Evolutionary conservation across 257 asterid species (phyloP).

Genomic region (Fraxinus anomala): DNA sequence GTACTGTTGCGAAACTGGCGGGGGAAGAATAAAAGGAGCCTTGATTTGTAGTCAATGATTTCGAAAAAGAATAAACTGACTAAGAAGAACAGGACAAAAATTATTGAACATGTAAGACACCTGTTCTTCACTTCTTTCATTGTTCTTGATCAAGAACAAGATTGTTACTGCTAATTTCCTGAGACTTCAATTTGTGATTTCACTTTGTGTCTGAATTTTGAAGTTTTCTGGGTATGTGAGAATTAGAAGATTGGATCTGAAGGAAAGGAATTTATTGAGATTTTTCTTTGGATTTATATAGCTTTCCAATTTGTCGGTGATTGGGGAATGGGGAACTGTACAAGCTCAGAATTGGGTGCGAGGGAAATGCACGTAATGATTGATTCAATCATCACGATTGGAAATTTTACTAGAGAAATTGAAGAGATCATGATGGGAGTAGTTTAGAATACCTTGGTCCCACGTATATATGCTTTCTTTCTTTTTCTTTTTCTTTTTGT

Average conservation of each 20-base stretch:
- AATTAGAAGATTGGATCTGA: not conserved
- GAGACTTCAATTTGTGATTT: not conserved
- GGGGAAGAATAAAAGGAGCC: conserved; percentile 26
- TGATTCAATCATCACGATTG: not conserved
- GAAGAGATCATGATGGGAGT: too few relatives aligned
- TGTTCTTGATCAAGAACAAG: conserved; percentile 13
- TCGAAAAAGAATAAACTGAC: conserved; percentile 19
- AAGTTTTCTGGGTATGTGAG: not conserved
- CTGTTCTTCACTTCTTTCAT: conserved; percentile 22
- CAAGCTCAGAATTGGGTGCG: not conserved
- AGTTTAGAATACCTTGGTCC: too few relatives aligned
- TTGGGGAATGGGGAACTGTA: not conserved
- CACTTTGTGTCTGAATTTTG: not conserved
- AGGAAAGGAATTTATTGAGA: not conserved
- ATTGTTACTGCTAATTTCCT: not conserved
- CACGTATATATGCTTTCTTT: too few relatives aligned
- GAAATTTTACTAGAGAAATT: not conserved
- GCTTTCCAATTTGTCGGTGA: not conserved
- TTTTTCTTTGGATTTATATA: not conserved
- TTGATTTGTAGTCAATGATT: conserved; percentile 33
- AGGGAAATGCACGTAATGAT: not conserved
- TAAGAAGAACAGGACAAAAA: conserved; percentile 20
- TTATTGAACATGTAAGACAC: conserved; percentile 8
- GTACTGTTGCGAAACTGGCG: conserved; percentile 23
- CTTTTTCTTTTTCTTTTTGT: too few relatives aligned